Evolutionary conservation across 495 filamentous ascomycete genomes (phyloP).

Genomic region (Penicillium ochrochloron): DNA sequence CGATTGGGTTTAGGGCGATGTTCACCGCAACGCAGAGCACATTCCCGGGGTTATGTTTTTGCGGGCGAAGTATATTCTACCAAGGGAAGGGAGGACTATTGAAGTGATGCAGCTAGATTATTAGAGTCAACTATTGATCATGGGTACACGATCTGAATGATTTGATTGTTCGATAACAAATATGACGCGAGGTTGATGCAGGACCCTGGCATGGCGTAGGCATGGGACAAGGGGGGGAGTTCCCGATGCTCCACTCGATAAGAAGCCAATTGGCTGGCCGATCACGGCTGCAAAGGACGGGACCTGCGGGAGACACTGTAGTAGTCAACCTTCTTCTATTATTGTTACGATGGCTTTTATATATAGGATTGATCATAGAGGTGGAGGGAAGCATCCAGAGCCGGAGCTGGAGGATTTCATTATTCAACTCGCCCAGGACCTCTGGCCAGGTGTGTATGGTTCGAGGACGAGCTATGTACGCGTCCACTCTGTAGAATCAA

Average conservation of each 20-base stretch:
- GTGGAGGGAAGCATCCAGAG: neutral
- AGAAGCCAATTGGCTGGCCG: slow-evolving; percentile 5
- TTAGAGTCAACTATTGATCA: neutral
- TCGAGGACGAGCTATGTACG: neutral
- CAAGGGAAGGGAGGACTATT: neutral
- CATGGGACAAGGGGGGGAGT: slow-evolving; percentile 2
- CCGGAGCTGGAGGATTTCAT: too few species aligned
- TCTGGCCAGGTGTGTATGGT: neutral
- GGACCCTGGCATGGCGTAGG: slow-evolving; percentile 5
- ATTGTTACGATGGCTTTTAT: neutral
- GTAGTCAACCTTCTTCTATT: neutral
- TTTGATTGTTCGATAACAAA: neutral
- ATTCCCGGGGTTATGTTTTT: slow-evolving; percentile 18
- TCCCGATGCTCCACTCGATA: slow-evolving; percentile 12
- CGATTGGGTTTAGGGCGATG: slow-evolving; percentile 33
- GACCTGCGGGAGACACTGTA: neutral
- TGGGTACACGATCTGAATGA: neutral
- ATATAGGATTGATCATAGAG: neutral
- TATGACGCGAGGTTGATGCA: slow-evolving; percentile 6
- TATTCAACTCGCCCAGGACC: too few species aligned
- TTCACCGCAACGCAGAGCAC: slow-evolving; percentile 36
- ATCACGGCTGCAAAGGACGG: slow-evolving; percentile 1
- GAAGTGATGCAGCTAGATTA: neutral
- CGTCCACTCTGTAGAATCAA: neutral
- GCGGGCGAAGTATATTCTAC: neutral